Conservation (phyloP, 2,329 filamentous ascomycete species). For the Alternaria metachromatica region DNA sequence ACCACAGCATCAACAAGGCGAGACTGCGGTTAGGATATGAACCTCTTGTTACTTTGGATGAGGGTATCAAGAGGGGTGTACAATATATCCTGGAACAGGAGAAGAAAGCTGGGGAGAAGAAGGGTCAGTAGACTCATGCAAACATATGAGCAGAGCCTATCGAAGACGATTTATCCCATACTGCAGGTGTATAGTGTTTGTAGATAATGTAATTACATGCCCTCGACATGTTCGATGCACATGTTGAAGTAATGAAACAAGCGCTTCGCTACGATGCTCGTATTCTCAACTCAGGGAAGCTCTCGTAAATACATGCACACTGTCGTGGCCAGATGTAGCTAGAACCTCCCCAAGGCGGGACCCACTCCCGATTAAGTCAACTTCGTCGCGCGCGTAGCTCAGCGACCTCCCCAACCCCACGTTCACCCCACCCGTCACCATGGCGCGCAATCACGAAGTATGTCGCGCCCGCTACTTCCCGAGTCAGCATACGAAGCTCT, state of each 20-base stretch:
- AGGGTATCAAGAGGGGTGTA: constrained; percentile 62
- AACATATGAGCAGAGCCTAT: neutral
- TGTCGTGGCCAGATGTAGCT: constrained; percentile 4
- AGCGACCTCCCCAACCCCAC: constrained; percentile 10
- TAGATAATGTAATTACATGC: neutral
- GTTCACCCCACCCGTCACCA: constrained; percentile 28
- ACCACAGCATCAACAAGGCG: constrained; percentile 79
- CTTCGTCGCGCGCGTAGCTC: constrained; percentile 10
- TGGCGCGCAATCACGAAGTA: constrained; percentile 36
- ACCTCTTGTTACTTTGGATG: constrained; percentile 70
- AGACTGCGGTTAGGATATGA: constrained; percentile 72
- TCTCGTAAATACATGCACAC: neutral
- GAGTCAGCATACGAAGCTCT: constrained; percentile 47
- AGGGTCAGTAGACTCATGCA: constrained; percentile 33
- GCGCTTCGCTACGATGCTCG: neutral
- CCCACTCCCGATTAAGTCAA: constrained; percentile 15
- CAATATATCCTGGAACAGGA: constrained; percentile 48
- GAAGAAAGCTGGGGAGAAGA: constrained; percentile 42
- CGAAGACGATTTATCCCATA: neutral
- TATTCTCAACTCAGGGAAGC: neutral
- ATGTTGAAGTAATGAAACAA: neutral
- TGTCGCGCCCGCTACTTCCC: constrained; percentile 43
- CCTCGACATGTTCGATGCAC: neutral
- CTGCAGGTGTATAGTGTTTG: neutral
- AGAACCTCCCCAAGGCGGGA: constrained; percentile 12